These are phyloP conservation scores for Diplogelasinospora grovesii DNA, from an alignment of 495 filamentous ascomycete genomes.

Conservation along the genomic window DNA sequence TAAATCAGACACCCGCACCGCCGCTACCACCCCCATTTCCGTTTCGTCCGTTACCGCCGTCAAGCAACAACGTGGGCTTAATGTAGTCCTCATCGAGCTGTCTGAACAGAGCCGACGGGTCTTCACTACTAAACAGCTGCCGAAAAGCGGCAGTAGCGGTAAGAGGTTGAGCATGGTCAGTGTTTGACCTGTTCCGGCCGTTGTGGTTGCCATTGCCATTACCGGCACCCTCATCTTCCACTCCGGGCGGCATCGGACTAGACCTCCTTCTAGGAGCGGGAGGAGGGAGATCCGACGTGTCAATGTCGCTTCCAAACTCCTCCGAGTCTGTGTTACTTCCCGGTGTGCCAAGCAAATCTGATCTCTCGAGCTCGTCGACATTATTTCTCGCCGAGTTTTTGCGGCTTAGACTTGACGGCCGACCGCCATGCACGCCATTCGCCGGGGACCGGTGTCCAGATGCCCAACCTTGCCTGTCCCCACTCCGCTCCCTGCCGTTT, in stretches of 20 bases:
- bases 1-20: not conserved
- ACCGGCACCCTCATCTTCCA: conserved; percentile 9
- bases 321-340: conserved; percentile 57
- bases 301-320: conserved; percentile 56
- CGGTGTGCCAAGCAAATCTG: conserved; percentile 52
- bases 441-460: conserved; percentile 47
- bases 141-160: conserved; percentile 67
- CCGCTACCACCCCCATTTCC: conserved; percentile 14
- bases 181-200: conserved; percentile 19
- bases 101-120: conserved; percentile 85
- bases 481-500: conserved; percentile 22
- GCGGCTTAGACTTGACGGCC: conserved; percentile 42
- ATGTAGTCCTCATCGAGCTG: conserved; percentile 96
- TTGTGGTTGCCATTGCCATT: conserved; percentile 15
- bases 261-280: conserved; percentile 45
- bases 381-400: conserved; percentile 36
- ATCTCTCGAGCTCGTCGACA: conserved; percentile 51
- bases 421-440: no score
- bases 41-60: conserved; percentile 41
- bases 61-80: conserved; percentile 85
- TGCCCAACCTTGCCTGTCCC: conserved; percentile 38
- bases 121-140: conserved; percentile 62
- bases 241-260: conserved; percentile 43
- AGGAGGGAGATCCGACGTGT: conserved; percentile 56
- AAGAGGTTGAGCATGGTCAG: conserved; percentile 35